These are phyloP conservation scores for Daldinia loculata DNA, from an alignment of 495 filamentous ascomycete species.

Conservation along the genomic window DNA sequence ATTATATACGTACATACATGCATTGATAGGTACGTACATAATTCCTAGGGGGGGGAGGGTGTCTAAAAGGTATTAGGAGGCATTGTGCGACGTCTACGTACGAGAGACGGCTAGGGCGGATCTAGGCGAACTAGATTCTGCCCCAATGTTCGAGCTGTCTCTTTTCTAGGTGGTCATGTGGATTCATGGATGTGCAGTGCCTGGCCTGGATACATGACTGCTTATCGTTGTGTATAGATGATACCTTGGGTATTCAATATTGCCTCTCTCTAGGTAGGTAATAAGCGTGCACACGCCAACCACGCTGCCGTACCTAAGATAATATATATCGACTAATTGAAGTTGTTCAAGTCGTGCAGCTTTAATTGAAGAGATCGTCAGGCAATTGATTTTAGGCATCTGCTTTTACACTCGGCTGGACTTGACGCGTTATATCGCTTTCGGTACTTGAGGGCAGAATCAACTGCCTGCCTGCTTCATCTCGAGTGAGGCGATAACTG, in stretches of 20 bases:
- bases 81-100: constrained; percentile 4
- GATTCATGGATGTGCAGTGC: constrained; percentile 7
- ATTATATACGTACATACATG: constrained; percentile 7
- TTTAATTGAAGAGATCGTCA: constrained; percentile 26
- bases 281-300: neutral
- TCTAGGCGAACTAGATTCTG: constrained; percentile 31
- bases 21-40: neutral
- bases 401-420: constrained; percentile 17
- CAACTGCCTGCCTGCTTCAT: constrained; percentile 16
- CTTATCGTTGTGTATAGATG: neutral
- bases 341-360: constrained; percentile 10
- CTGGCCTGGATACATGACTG: neutral
- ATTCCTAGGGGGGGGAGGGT: neutral
- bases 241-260: neutral
- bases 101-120: constrained; percentile 37
- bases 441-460: constrained; percentile 27
- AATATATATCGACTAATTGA: constrained; percentile 10
- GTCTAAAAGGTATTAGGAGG: neutral
- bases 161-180: constrained; percentile 27
- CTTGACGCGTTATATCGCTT: constrained; percentile 7
- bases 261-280: neutral
- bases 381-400: constrained; percentile 37
- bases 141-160: constrained; percentile 28
- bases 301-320: neutral
- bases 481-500: constrained; percentile 28